Evolutionary conservation across 768 basidiomycete genomes (phyloP).

Genomic region (Sutorius australiensis): DNA sequence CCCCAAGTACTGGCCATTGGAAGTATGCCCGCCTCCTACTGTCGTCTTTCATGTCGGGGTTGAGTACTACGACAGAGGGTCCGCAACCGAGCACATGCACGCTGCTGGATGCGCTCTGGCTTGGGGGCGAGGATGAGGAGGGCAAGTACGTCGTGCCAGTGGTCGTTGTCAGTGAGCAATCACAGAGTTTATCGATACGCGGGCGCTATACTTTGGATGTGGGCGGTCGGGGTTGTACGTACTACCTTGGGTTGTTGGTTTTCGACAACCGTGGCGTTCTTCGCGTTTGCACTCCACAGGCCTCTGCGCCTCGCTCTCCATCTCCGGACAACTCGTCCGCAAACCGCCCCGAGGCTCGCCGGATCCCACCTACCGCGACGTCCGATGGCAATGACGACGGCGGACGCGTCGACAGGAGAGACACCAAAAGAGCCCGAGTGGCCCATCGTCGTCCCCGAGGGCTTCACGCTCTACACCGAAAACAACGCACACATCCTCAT

Average conservation of each 20-base stretch:
- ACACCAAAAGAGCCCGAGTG: not conserved
- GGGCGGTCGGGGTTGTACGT: too few species aligned
- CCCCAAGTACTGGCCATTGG: too few species aligned
- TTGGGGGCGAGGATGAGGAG: too few species aligned
- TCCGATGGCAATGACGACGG: constrained; percentile 6
- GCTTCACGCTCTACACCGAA: constrained; percentile 76
- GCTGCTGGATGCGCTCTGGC: too few species aligned
- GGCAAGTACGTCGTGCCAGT: too few species aligned
- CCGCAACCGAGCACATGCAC: too few species aligned
- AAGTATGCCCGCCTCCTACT: too few species aligned
- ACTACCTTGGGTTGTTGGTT: not conserved
- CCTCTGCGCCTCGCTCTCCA: constrained; percentile 25
- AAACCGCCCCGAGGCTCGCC: not conserved
- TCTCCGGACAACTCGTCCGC: constrained; percentile 3
- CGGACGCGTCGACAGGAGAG: not conserved
- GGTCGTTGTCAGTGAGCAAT: too few species aligned
- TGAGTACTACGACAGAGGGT: too few species aligned
- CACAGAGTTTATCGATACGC: too few species aligned
- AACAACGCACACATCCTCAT: constrained; percentile 65
- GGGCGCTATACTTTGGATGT: too few species aligned
- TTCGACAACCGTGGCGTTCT: constrained; percentile 18
- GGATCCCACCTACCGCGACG: not conserved
- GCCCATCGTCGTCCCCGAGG: constrained; percentile 57
- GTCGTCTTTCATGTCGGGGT: too few species aligned
- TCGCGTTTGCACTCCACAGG: constrained; percentile 18